phyloP scores from a whole-genome alignment of 1,139 yeast species.

The Starmera stellimalicola region DNA sequence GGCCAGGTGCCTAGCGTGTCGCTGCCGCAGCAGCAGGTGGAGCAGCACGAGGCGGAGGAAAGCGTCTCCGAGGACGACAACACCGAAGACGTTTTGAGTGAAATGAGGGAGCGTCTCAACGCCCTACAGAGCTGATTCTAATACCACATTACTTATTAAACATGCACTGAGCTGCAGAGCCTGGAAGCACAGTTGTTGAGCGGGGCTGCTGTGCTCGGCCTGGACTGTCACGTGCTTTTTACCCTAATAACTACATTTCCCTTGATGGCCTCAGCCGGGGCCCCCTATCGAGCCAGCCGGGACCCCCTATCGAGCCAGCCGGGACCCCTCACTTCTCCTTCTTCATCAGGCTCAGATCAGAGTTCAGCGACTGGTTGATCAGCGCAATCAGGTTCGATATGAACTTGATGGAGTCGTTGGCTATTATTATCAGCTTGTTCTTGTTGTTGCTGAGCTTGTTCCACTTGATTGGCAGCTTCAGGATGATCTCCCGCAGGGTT shows the following conservation, averaged over 20 bases:
- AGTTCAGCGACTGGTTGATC: not conserved
- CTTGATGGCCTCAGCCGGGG: too few relatives aligned
- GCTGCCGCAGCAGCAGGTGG: conserved; percentile 16
- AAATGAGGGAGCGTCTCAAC: conserved; percentile 80
- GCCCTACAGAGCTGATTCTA: conserved; percentile 62
- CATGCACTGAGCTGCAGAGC: too few relatives aligned
- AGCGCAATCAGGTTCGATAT: not conserved
- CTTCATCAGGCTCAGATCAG: too few relatives aligned
- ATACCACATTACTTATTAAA: too few relatives aligned
- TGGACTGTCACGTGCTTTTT: too few relatives aligned
- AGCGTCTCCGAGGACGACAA: conserved; percentile 47
- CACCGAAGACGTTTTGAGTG: conserved; percentile 67
- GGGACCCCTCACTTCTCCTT: too few relatives aligned
- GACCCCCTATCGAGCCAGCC: too few relatives aligned
- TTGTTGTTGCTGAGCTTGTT: conserved; percentile 28
- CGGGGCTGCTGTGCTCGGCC: too few relatives aligned
- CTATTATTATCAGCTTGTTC: conserved; percentile 67
- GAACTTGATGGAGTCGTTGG: conserved; percentile 61
- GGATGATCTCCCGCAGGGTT: conserved; percentile 70
- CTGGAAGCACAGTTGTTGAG: too few relatives aligned
- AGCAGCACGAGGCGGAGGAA: conserved; percentile 33
- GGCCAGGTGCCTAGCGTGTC: conserved; percentile 37
- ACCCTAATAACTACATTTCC: too few relatives aligned
- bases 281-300: too few relatives aligned
- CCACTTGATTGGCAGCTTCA: conserved; percentile 68